Percentiles rank a stretch among this genome's conserved stretches.
phyloP scores from a whole-genome alignment of 2,329 filamentous ascomycete genomes.

The Chrysoporthe puriensis region DNA sequence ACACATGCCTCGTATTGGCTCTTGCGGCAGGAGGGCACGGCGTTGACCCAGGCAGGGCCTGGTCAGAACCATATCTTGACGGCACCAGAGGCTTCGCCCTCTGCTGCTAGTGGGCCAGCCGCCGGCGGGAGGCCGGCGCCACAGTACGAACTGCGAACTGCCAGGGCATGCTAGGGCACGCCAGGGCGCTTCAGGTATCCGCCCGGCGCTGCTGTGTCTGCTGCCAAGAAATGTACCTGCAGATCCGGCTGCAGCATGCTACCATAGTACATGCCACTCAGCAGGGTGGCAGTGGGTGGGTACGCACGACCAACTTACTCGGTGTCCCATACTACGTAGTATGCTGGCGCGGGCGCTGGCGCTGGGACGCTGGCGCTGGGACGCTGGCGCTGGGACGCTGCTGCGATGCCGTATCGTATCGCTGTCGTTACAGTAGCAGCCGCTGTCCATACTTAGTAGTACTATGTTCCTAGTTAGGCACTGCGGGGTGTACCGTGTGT shows the following conservation, averaged over 20 bases:
- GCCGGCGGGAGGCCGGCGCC: not conserved
- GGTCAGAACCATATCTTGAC: constrained; percentile 4
- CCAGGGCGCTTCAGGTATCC: not conserved
- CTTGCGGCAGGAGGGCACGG: not conserved
- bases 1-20: constrained; percentile 12
- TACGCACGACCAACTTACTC: too few species aligned
- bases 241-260: constrained; percentile 1
- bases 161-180: too few species aligned
- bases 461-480: too few species aligned
- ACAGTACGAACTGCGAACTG: not conserved
- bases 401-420: too few species aligned
- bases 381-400: too few species aligned
- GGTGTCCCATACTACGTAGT: too few species aligned
- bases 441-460: too few species aligned
- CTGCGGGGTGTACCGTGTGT: not conserved
- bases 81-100: not conserved
- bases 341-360: too few species aligned
- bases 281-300: too few species aligned
- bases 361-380: too few species aligned
- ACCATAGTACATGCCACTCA: not conserved
- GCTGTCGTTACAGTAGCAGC: too few species aligned
- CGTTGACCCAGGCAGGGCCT: too few species aligned
- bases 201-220: not conserved
- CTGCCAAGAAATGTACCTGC: constrained; percentile 12
- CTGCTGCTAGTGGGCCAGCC: not conserved